A percentile compares a stretch with the other conserved stretches of the same genome.
Conservation (phyloP, 208 protist species). For the Angomonas desouzai region DNA sequence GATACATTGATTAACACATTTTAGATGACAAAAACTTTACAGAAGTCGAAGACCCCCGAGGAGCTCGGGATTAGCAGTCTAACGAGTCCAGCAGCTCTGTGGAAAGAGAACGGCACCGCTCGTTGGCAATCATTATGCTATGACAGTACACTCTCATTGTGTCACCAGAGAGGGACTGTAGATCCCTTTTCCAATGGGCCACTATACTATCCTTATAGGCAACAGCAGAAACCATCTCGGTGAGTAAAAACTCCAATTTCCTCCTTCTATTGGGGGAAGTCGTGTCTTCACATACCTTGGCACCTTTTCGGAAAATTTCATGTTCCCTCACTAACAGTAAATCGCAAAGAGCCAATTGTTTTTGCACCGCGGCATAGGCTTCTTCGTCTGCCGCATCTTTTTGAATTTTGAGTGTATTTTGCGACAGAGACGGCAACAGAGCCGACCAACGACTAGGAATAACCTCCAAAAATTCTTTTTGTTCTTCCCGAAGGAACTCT, state of each 20-base stretch:
- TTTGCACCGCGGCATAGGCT: neutral
- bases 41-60: too few relatives aligned
- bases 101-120: neutral
- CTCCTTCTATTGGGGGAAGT: neutral
- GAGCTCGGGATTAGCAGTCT: neutral
- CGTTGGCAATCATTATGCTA: constrained; percentile 27
- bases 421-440: constrained; percentile 35
- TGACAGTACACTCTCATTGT: constrained; percentile 66
- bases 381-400: constrained; percentile 20
- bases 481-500: constrained; percentile 21
- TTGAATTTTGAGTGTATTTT: constrained; percentile 50
- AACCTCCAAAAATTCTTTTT: constrained; percentile 44
- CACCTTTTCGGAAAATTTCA: constrained; percentile 24
- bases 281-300: neutral
- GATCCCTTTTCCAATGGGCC: constrained; percentile 33
- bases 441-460: constrained; percentile 52
- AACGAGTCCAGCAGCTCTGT: neutral
- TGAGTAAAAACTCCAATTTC: constrained; percentile 23
- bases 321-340: constrained; percentile 45
- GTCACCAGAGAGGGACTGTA: constrained; percentile 28
- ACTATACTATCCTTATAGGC: constrained; percentile 38
- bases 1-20: constrained; percentile 1
- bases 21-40: neutral
- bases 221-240: constrained; percentile 17
- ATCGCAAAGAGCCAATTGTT: constrained; percentile 30